A percentile compares a stretch with the other conserved stretches of the same genome.
These are phyloP conservation scores for Pythium phragmitis DNA, from an alignment of 352 stramenopile genomes.

Conservation along the genomic window DNA sequence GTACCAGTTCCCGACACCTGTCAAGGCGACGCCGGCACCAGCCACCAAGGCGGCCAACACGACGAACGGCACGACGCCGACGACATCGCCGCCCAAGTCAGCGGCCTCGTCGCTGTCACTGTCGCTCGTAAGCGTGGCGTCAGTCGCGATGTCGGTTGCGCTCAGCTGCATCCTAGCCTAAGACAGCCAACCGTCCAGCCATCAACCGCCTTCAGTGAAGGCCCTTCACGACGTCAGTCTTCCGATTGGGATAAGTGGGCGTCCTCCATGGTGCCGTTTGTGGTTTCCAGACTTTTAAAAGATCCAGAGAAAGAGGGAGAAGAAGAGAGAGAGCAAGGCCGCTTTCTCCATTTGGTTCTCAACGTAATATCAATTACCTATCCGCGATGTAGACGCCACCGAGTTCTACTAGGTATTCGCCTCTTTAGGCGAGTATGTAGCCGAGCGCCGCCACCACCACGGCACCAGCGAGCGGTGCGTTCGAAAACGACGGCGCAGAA, in stretches of 20 bases:
- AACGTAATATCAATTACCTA: too few relatives aligned
- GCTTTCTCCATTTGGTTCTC: too few relatives aligned
- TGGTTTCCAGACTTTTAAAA: not conserved
- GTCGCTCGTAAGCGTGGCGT: constrained; percentile 6
- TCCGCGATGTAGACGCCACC: too few relatives aligned
- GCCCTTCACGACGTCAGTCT: not conserved
- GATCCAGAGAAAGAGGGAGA: not conserved
- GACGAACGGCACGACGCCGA: not conserved
- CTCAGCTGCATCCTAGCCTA: not conserved
- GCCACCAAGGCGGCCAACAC: not conserved
- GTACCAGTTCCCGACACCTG: not conserved
- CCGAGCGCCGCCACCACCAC: not conserved
- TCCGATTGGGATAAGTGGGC: not conserved
- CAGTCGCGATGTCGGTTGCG: constrained; percentile 2
- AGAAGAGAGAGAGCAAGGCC: not conserved
- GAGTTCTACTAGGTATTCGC: too few relatives aligned
- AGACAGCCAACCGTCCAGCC: too few relatives aligned
- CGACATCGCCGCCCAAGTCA: constrained; percentile 4
- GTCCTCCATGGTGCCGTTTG: too few relatives aligned
- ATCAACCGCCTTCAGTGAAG: not conserved
- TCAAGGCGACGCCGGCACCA: not conserved
- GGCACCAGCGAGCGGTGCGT: not conserved
- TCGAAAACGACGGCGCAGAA: not conserved
- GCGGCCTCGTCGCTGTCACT: constrained; percentile 1
- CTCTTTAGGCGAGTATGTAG: not conserved